Conservation (phyloP, 2,329 filamentous ascomycete genomes). For the Xylariaceae sp. region DNA sequence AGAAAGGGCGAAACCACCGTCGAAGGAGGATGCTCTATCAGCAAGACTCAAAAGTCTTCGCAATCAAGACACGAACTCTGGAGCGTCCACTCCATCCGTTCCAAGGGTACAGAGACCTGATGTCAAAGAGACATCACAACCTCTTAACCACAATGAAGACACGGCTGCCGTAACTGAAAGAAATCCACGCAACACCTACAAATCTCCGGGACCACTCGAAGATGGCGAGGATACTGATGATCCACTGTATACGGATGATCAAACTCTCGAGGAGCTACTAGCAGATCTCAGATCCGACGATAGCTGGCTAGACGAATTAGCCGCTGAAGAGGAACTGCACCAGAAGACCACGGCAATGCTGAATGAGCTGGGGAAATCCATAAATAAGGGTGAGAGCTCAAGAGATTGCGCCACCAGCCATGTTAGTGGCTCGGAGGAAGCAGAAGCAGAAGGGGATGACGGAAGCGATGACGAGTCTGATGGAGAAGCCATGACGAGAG, state of each 20-base stretch:
- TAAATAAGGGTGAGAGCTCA: too few species aligned
- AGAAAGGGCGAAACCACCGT: slow-evolving; percentile 39
- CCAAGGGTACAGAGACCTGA: slow-evolving; percentile 6
- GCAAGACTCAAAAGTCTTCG: slow-evolving; percentile 50
- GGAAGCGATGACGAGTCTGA: slow-evolving; percentile 40
- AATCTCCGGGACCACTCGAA: too few species aligned
- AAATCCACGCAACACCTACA: too few species aligned
- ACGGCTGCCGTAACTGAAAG: not conserved
- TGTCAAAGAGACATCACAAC: slow-evolving; percentile 11
- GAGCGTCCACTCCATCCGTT: slow-evolving; percentile 6
- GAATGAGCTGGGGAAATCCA: slow-evolving; percentile 28
- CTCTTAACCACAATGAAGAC: slow-evolving; percentile 9
- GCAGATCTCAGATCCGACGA: slow-evolving; percentile 37
- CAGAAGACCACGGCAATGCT: slow-evolving; percentile 32
- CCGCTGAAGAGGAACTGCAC: slow-evolving; percentile 30
- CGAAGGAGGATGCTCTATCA: slow-evolving; percentile 49
- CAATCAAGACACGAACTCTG: slow-evolving; percentile 32
- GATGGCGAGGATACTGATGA: slow-evolving; percentile 34
- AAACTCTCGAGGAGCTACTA: slow-evolving; percentile 50
- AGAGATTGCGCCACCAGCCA: slow-evolving; percentile 8
- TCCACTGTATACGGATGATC: slow-evolving; percentile 47
- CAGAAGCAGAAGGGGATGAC: not conserved
- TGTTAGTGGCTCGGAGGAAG: slow-evolving; percentile 5
- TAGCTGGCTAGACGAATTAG: slow-evolving; percentile 31
- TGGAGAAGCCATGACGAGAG: slow-evolving; percentile 44